Percentiles rank a stretch among this genome's conserved stretches.
phyloP scores from a whole-genome alignment of 1,284 basidiomycete species.

The Neonothopanus nambi region DNA sequence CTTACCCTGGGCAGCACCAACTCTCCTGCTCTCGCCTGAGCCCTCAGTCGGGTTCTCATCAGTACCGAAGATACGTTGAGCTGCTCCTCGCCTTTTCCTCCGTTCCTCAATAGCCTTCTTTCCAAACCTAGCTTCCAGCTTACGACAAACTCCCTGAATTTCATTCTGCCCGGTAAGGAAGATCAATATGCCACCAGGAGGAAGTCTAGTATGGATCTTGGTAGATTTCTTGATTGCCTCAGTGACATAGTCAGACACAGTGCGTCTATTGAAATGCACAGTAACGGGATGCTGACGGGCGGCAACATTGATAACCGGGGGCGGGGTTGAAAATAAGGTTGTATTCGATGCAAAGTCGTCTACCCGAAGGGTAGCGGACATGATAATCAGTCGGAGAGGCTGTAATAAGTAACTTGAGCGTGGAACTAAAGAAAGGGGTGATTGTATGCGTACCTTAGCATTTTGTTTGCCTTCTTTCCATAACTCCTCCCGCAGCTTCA shows the following conservation, averaged over 20 bases:
- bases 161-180: slow-evolving; percentile 99
- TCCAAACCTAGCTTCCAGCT: slow-evolving; percentile 81
- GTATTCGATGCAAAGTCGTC: slow-evolving; percentile 91
- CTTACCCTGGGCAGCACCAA: slow-evolving; percentile 53
- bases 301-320: slow-evolving; percentile 88
- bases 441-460: slow-evolving; percentile 50
- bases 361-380: slow-evolving; percentile 97
- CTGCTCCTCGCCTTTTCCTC: slow-evolving; percentile 37
- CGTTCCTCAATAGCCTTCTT: slow-evolving; percentile 60
- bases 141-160: slow-evolving; percentile 86
- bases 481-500: slow-evolving; percentile 84
- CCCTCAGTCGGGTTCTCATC: slow-evolving; percentile 18
- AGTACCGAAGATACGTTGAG: slow-evolving; percentile 7
- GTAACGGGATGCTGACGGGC: slow-evolving; percentile 96
- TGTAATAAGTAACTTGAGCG: slow-evolving; percentile 28
- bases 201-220: slow-evolving; percentile 92
- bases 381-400: slow-evolving; percentile 93
- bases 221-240: slow-evolving; percentile 90
- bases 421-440: neutral
- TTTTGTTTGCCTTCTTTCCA: slow-evolving; percentile 77
- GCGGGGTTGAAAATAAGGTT: slow-evolving; percentile 79
- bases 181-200: slow-evolving; percentile 91
- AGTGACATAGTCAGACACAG: slow-evolving; percentile 83
- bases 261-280: slow-evolving; percentile 89
- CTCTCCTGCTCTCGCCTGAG: slow-evolving; percentile 17